A percentile compares a stretch with the other conserved stretches of the same genome.
These are phyloP conservation scores for Saccharomycopsis microspora DNA, from an alignment of 805 yeast species.

Conservation along the genomic window DNA sequence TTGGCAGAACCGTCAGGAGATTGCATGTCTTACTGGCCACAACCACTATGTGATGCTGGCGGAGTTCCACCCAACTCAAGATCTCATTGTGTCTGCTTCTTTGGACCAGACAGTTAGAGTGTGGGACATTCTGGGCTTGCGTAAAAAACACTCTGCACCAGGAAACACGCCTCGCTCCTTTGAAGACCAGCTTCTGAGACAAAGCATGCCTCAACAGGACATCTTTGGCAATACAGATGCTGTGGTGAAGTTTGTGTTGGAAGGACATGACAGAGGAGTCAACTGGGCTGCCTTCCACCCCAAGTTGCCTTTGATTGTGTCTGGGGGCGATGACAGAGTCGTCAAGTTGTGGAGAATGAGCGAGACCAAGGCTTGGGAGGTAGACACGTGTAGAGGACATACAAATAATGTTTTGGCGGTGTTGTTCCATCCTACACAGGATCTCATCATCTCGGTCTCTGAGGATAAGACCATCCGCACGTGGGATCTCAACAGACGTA, in stretches of 20 bases:
- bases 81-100: constrained; percentile 88
- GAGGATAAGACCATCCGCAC: constrained; percentile 94
- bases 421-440: constrained; percentile 88
- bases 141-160: constrained; percentile 91
- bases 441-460: constrained; percentile 82
- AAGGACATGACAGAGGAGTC: constrained; percentile 98
- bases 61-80: constrained; percentile 93
- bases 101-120: constrained; percentile 98
- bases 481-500: constrained; percentile 92
- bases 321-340: constrained; percentile 93
- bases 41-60: constrained; percentile 98
- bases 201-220: constrained; percentile 63
- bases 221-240: constrained; percentile 92
- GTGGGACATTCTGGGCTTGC: constrained; percentile 94
- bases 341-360: constrained; percentile 97
- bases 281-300: constrained; percentile 99
- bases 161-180: constrained; percentile 23
- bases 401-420: constrained; percentile 86
- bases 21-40: constrained; percentile 96
- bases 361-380: constrained; percentile 98
- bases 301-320: constrained; percentile 83
- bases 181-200: constrained; percentile 34
- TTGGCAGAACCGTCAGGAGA: constrained; percentile 97
- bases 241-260: constrained; percentile 86
- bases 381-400: constrained; percentile 97